These are phyloP conservation scores for Xerophyta viscosa DNA, from an alignment of 106 monocot genomes.

Conservation along the genomic window DNA sequence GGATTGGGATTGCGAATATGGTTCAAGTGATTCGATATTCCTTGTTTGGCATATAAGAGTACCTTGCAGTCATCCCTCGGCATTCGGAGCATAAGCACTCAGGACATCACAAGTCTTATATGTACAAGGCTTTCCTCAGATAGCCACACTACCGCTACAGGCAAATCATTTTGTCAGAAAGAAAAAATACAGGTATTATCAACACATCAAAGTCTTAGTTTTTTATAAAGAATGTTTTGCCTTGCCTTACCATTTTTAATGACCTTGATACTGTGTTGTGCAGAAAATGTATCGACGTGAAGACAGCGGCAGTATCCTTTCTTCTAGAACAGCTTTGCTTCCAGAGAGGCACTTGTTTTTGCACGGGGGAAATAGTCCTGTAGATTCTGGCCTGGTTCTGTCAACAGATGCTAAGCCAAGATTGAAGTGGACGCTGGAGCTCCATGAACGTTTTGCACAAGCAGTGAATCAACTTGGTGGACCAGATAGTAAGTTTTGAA, in stretches of 20 bases:
- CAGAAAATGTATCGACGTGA: conserved; percentile 49
- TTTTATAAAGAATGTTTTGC: not conserved
- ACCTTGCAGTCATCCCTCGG: conserved; percentile 1
- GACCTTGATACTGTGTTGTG: not conserved
- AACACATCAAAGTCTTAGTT: not conserved
- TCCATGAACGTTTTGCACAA: conserved; percentile 83
- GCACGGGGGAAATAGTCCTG: conserved; percentile 38
- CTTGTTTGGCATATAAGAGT: conserved; percentile 40
- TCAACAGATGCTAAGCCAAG: conserved; percentile 95
- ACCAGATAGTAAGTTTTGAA: conserved; percentile 69
- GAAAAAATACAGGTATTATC: conserved; percentile 4
- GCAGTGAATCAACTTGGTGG: conserved; percentile 92
- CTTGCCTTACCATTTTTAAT: not conserved
- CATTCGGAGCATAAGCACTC: conserved; percentile 12
- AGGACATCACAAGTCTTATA: not conserved
- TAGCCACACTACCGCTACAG: conserved; percentile 3
- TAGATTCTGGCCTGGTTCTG: conserved; percentile 69
- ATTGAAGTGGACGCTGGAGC: conserved; percentile 83
- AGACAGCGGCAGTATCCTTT: conserved; percentile 26
- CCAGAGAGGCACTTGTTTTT: conserved; percentile 50
- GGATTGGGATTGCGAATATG: conserved; percentile 19
- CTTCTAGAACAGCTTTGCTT: conserved; percentile 35
- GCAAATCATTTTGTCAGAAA: conserved; percentile 15
- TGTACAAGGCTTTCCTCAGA: conserved; percentile 9
- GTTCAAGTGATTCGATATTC: conserved; percentile 44